These are phyloP conservation scores for Suhomyces ambrosiae DNA, from an alignment of 1,139 yeast genomes.

Conservation along the genomic window DNA sequence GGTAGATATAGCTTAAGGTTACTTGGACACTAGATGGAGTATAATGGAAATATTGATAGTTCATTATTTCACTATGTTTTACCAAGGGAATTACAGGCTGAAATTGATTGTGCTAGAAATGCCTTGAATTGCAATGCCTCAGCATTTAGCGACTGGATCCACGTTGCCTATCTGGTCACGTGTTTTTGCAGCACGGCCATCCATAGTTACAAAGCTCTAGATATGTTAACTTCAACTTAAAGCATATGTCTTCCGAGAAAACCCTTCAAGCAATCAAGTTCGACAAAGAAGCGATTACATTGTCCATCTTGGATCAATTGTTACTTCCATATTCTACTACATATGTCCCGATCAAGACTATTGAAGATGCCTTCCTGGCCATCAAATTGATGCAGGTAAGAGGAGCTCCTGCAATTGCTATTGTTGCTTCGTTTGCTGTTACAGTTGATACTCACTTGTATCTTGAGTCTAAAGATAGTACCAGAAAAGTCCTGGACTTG, in stretches of 20 bases:
- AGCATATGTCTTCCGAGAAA: too few relatives aligned
- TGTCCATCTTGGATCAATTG: conserved; percentile 78
- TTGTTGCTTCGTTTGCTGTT: conserved; percentile 87
- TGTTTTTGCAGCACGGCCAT: neutral
- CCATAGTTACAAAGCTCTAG: conserved; percentile 5
- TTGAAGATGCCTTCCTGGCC: conserved; percentile 76
- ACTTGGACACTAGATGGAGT: too few relatives aligned
- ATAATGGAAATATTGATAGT: too few relatives aligned
- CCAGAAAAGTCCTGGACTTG: conserved; percentile 36
- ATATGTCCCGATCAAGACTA: conserved; percentile 60
- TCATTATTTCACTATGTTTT: too few relatives aligned
- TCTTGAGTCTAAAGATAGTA: conserved; percentile 15
- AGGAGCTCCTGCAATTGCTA: conserved; percentile 98
- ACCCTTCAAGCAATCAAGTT: conserved; percentile 72
- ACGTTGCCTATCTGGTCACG: too few relatives aligned
- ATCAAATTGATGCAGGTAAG: conserved; percentile 91
- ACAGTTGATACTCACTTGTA: conserved; percentile 59
- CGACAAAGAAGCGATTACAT: conserved; percentile 44
- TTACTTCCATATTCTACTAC: conserved; percentile 75
- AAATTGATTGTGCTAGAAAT: too few relatives aligned
- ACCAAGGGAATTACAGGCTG: too few relatives aligned
- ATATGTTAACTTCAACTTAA: too few relatives aligned
- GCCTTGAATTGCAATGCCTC: too few relatives aligned
- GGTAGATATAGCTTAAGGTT: too few relatives aligned
- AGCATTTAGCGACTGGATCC: too few relatives aligned